Evolutionary conservation across 1,139 yeast genomes (phyloP).

Genomic region (Scheffersomyces cryptocercus): DNA sequence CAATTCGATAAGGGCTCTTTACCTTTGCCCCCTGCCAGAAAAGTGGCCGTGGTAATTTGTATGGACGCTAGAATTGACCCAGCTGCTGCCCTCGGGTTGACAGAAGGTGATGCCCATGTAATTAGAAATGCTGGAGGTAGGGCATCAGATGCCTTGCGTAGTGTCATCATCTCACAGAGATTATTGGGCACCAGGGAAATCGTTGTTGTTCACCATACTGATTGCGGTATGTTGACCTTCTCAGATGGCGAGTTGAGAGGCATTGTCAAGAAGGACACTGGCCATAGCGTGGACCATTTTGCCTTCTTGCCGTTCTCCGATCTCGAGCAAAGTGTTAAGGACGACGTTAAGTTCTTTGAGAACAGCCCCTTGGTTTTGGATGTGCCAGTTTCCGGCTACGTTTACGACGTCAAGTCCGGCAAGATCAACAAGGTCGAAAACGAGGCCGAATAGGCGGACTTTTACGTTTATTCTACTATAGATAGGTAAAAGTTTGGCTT

Average conservation of each 20-base stretch:
- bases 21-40: constrained; percentile 37
- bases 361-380: constrained; percentile 24
- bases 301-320: constrained; percentile 36
- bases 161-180: constrained; percentile 38
- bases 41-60: constrained; percentile 39
- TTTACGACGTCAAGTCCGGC: constrained; percentile 41
- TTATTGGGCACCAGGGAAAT: constrained; percentile 40
- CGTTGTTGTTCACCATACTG: constrained; percentile 42
- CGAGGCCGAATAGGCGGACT: too few relatives aligned
- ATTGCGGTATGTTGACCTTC: constrained; percentile 46
- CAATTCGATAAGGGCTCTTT: constrained; percentile 25
- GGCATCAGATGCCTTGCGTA: constrained; percentile 40
- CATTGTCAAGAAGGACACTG: constrained; percentile 29
- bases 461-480: too few relatives aligned
- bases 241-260: constrained; percentile 27
- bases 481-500: too few relatives aligned
- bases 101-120: constrained; percentile 47
- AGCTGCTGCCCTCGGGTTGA: constrained; percentile 38
- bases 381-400: constrained; percentile 37
- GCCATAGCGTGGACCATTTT: constrained; percentile 26
- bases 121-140: constrained; percentile 50
- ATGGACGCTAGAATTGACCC: constrained; percentile 51
- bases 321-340: constrained; percentile 33
- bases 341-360: constrained; percentile 29
- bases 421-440: constrained; percentile 19